Evolutionary conservation across 2,329 filamentous ascomycete species (phyloP).

Genomic region (Cercospora zeae-maydis): DNA sequence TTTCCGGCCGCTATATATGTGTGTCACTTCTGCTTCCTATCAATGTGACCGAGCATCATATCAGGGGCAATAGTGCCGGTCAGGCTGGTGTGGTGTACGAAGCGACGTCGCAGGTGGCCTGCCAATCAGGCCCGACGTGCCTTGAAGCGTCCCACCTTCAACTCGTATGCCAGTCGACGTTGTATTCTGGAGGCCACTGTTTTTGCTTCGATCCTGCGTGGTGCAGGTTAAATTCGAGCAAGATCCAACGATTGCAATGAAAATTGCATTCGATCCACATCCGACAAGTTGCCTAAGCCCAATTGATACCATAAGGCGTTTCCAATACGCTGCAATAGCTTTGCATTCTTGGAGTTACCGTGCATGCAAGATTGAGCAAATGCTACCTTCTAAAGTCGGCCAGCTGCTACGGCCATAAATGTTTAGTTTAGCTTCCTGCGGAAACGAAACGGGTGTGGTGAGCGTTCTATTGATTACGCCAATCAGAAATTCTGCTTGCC

Average conservation of each 20-base stretch:
- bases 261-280: not conserved
- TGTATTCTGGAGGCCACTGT: not conserved
- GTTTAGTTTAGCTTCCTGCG: not conserved
- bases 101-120: not conserved
- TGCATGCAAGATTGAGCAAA: not conserved
- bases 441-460: not conserved
- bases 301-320: not conserved
- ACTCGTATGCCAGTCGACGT: not conserved
- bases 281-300: not conserved
- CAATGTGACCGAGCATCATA: not conserved
- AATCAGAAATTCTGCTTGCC: not conserved
- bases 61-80: not conserved
- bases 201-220: not conserved
- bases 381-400: constrained; percentile 4
- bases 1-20: not conserved
- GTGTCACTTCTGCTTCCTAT: not conserved
- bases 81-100: not conserved
- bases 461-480: not conserved
- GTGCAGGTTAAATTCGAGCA: not conserved
- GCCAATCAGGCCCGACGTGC: not conserved
- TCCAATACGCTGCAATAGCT: not conserved
- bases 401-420: not conserved
- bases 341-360: not conserved
- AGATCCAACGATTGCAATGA: not conserved
- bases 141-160: not conserved